Conservation (phyloP, 2,329 filamentous ascomycete genomes). For the Diplodia sapinea region DNA sequence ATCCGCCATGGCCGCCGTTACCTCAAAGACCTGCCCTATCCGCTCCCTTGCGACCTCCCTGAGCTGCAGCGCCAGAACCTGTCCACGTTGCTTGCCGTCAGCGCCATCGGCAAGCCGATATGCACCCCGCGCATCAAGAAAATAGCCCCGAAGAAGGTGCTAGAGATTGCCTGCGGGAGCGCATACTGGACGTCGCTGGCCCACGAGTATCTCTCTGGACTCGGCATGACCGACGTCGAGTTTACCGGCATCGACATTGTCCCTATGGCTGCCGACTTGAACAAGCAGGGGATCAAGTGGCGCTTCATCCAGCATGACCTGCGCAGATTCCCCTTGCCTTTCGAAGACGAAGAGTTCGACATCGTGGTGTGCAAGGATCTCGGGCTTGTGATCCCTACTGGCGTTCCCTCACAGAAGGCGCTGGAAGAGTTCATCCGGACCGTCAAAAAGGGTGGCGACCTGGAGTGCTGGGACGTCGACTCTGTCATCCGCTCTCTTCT, state of each 20-base stretch:
- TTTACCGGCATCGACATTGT: conserved; percentile 86
- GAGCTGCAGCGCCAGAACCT: conserved; percentile 89
- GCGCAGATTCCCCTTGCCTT: conserved; percentile 75
- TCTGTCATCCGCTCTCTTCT: conserved; percentile 81
- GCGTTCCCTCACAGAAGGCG: conserved; percentile 59
- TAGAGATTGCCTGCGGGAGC: conserved; percentile 87
- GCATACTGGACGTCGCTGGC: conserved; percentile 91
- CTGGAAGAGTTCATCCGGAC: conserved; percentile 78
- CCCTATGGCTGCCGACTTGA: conserved; percentile 68
- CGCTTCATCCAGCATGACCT: conserved; percentile 87
- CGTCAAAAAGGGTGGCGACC: conserved; percentile 74
- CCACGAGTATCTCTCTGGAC: conserved; percentile 75
- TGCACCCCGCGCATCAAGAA: conserved; percentile 71
- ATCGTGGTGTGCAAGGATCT: conserved; percentile 88
- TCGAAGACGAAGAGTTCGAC: conserved; percentile 80
- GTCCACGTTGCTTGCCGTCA: conserved; percentile 78
- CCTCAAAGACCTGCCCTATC: conserved; percentile 79
- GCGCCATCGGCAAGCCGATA: conserved; percentile 80
- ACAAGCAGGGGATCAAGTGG: conserved; percentile 81
- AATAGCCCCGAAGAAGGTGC: conserved; percentile 74
- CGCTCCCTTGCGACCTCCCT: conserved; percentile 84
- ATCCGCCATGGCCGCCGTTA: conserved; percentile 82
- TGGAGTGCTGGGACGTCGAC: conserved; percentile 92
- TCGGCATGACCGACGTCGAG: conserved; percentile 71
- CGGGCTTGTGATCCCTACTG: conserved; percentile 68